Percentiles rank a stretch among this genome's conserved stretches.
These are phyloP conservation scores for Aspergillus leporis DNA, from an alignment of 495 filamentous ascomycete species.

Conservation along the genomic window DNA sequence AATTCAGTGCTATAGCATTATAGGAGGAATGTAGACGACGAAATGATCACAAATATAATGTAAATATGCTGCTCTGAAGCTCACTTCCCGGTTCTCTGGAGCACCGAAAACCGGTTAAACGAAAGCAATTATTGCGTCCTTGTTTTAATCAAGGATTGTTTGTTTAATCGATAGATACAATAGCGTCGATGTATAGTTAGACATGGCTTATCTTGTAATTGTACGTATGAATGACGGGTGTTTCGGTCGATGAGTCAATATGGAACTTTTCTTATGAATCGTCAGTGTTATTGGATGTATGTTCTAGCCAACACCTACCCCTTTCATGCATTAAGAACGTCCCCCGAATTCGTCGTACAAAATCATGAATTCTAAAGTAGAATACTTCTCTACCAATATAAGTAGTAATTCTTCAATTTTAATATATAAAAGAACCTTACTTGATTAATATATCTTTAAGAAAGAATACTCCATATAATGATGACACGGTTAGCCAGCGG, in stretches of 20 bases:
- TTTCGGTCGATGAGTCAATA: background rate
- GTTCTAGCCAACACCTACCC: too few species aligned
- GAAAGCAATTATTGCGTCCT: background rate
- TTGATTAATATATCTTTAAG: too few species aligned
- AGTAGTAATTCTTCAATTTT: too few species aligned
- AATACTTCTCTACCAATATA: too few species aligned
- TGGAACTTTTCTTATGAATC: background rate
- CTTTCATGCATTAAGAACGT: too few species aligned
- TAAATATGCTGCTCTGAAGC: background rate
- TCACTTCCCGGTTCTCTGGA: background rate
- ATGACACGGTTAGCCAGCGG: too few species aligned
- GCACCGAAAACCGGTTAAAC: background rate
- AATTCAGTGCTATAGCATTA: constrained; percentile 6
- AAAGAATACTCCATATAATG: too few species aligned
- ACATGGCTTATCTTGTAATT: background rate
- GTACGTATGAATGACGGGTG: background rate
- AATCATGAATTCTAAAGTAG: too few species aligned
- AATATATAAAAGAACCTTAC: too few species aligned
- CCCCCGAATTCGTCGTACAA: too few species aligned
- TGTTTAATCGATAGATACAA: background rate
- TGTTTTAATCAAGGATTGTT: background rate
- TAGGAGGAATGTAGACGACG: background rate
- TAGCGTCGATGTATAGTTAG: background rate
- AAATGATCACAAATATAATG: background rate
- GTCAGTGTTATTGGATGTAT: background rate